phyloP scores from a whole-genome alignment of 2,329 filamentous ascomycete species.

The Sporothrix variecibatus region DNA sequence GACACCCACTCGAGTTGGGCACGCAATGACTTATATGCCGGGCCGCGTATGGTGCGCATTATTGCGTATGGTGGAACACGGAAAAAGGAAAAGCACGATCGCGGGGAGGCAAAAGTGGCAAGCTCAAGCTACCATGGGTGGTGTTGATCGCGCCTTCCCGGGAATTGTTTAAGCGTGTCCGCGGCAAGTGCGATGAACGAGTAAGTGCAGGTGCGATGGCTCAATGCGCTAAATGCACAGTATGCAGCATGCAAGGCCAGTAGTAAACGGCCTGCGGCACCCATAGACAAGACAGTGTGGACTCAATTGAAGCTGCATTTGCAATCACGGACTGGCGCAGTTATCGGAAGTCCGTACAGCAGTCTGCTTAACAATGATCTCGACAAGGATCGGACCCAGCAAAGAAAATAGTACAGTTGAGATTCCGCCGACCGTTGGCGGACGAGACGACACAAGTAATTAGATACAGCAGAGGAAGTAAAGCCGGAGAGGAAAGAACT shows the following conservation, averaged over 20 bases:
- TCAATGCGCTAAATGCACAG: not conserved
- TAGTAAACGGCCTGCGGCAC: not conserved
- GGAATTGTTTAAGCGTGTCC: not conserved
- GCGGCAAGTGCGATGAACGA: not conserved
- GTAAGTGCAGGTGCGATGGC: not conserved
- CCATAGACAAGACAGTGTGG: not conserved
- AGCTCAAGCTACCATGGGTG: not conserved
- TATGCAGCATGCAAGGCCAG: no score
- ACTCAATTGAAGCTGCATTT: not conserved
- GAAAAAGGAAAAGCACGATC: not conserved
- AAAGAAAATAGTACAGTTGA: not conserved
- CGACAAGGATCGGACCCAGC: not conserved
- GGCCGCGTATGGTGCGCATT: not conserved
- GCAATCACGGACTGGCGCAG: not conserved
- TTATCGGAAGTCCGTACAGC: not conserved
- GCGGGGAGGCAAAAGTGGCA: not conserved
- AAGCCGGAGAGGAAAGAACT: no score
- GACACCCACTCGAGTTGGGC: not conserved
- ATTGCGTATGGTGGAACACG: not conserved
- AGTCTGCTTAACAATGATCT: not conserved
- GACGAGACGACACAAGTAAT: not conserved
- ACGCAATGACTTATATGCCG: slow-evolving; percentile 1
- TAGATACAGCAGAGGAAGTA: not conserved
- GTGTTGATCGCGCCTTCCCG: not conserved
- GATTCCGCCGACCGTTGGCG: not conserved